phyloP scores from a whole-genome alignment of 805 yeast genomes.

The Wickerhamiella vanderwaltii region DNA sequence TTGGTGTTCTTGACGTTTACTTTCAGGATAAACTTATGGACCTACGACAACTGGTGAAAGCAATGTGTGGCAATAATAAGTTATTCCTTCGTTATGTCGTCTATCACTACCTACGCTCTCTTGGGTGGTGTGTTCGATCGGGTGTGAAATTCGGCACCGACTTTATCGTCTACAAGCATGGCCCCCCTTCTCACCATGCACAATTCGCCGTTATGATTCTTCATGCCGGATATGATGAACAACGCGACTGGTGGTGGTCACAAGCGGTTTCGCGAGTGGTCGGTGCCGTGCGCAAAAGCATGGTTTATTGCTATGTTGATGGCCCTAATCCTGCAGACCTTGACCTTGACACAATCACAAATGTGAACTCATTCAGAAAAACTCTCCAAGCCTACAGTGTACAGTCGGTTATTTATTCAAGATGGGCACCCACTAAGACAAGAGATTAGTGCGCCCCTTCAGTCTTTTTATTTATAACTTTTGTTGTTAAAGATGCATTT shows the following conservation, averaged over 20 bases:
- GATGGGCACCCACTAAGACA: constrained; percentile 81
- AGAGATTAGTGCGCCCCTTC: constrained; percentile 56
- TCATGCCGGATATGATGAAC: constrained; percentile 28
- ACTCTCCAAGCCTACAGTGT: constrained; percentile 38
- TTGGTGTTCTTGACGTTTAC: constrained; percentile 37
- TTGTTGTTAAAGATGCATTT: too few relatives aligned
- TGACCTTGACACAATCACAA: constrained; percentile 19
- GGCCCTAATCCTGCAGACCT: constrained; percentile 31
- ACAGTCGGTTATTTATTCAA: constrained; percentile 53
- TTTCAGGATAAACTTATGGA: constrained; percentile 6
- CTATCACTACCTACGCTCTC: constrained; percentile 75
- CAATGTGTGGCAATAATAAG: not conserved
- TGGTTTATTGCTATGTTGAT: constrained; percentile 58
- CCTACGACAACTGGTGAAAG: constrained; percentile 12
- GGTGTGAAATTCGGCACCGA: constrained; percentile 93
- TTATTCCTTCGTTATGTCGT: constrained; percentile 48
- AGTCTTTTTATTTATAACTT: too few relatives aligned
- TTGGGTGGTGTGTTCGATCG: constrained; percentile 89
- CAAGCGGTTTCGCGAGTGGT: constrained; percentile 67
- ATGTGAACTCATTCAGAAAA: constrained; percentile 23
- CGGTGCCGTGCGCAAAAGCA: constrained; percentile 72
- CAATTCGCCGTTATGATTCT: constrained; percentile 58
- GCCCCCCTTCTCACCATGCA: constrained; percentile 94
- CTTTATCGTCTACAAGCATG: constrained; percentile 67
- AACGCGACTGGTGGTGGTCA: constrained; percentile 45